These are phyloP conservation scores for Vicia faba DNA, from an alignment of 306 rosid genomes.

Conservation along the genomic window DNA sequence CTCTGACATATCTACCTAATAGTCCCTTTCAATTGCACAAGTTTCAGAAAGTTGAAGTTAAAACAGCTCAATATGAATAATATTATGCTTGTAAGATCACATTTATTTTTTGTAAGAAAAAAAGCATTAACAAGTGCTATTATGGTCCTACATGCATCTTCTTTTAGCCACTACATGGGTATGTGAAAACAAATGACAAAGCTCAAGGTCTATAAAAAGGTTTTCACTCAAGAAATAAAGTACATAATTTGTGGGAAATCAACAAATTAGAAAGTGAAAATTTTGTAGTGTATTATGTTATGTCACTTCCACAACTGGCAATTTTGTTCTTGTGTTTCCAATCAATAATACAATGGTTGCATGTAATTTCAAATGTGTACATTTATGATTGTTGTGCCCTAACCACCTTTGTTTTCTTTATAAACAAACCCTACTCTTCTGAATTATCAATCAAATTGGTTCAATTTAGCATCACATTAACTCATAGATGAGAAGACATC, in stretches of 20 bases:
- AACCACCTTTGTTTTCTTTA: slow-evolving; percentile 10
- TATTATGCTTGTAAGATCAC: slow-evolving; percentile 35
- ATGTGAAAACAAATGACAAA: slow-evolving; percentile 38
- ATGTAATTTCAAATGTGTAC: slow-evolving; percentile 31
- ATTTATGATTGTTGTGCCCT: slow-evolving; percentile 37
- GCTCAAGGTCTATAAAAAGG: slow-evolving; percentile 34
- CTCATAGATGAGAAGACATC: neutral
- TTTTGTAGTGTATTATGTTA: slow-evolving; percentile 22
- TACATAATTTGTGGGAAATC: slow-evolving; percentile 19
- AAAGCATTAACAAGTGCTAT: slow-evolving; percentile 33
- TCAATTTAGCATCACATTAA: neutral
- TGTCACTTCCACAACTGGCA: slow-evolving; percentile 44
- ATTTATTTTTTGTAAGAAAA: slow-evolving; percentile 28
- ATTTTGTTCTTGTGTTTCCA: slow-evolving; percentile 40
- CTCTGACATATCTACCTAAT: slow-evolving; percentile 52
- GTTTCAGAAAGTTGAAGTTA: slow-evolving; percentile 38
- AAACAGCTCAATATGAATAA: slow-evolving; percentile 35
- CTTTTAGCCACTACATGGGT: slow-evolving; percentile 30
- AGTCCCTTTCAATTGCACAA: slow-evolving; percentile 39
- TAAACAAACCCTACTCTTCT: slow-evolving; percentile 27
- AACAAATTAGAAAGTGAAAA: neutral
- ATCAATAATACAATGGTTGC: slow-evolving; percentile 40
- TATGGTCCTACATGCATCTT: slow-evolving; percentile 46
- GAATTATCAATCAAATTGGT: neutral
- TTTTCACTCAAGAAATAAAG: slow-evolving; percentile 19